Conservation (phyloP, 139 green algal species). For the Mesotaenium endlicherianum region DNA sequence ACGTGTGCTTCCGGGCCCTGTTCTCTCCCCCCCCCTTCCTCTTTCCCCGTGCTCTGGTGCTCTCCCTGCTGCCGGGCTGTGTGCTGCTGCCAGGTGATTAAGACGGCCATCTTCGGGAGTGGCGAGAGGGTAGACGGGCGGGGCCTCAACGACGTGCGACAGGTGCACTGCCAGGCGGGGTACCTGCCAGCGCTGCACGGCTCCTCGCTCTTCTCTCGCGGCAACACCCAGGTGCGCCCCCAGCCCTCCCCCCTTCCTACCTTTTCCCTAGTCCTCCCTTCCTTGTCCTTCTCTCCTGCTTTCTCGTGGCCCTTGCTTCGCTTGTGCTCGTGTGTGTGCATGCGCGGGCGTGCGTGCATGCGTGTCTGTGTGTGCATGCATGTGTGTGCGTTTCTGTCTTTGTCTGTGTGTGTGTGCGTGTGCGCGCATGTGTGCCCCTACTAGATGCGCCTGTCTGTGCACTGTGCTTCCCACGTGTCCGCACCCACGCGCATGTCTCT, state of each 20-base stretch:
- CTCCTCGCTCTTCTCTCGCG: slow-evolving; percentile 90
- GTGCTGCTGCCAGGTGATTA: slow-evolving; percentile 35
- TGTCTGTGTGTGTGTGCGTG: neutral
- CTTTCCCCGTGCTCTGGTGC: no score
- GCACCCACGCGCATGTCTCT: no score
- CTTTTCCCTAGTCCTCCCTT: neutral
- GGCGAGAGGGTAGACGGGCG: slow-evolving; percentile 31
- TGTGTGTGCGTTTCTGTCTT: no score
- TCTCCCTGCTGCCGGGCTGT: no score
- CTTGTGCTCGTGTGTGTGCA: neutral
- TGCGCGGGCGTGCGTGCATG: neutral
- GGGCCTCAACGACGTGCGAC: slow-evolving; percentile 55
- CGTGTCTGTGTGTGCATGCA: no score
- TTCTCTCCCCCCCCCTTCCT: no score
- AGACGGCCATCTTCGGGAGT: neutral
- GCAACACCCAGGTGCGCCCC: slow-evolving; percentile 80
- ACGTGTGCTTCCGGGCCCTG: no score
- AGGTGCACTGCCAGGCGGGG: slow-evolving; percentile 54
- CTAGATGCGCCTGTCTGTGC: no score
- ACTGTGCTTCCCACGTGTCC: no score
- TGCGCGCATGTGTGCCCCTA: neutral
- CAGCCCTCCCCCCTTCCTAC: neutral
- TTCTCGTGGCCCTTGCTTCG: neutral
- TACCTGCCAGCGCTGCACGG: slow-evolving; percentile 78
- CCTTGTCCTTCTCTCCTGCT: neutral